These are phyloP conservation scores for Polyporus tsugae DNA, from an alignment of 1,284 basidiomycete species.

Conservation along the genomic window DNA sequence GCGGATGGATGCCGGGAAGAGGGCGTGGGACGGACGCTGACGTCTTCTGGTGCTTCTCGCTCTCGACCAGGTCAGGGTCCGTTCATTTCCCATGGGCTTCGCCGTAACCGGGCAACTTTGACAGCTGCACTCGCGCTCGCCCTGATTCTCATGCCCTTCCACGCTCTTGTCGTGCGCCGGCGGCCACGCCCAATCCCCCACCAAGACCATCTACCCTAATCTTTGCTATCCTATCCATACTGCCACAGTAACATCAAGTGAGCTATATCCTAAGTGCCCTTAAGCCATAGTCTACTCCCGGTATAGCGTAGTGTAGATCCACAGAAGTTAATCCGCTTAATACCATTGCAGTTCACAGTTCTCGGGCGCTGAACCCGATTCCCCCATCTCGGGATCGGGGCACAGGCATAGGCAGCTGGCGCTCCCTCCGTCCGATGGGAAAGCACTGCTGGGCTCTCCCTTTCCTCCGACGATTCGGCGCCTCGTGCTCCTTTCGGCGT, in stretches of 20 bases:
- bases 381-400: constrained; percentile 6
- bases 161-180: constrained; percentile 8
- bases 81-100: constrained; percentile 35
- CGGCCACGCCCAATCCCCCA: background rate
- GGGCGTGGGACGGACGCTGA: constrained; percentile 19
- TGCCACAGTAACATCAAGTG: background rate
- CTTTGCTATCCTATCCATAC: constrained; percentile 14
- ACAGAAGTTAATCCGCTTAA: constrained; percentile 19
- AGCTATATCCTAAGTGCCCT: constrained; percentile 8
- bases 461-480: constrained; percentile 2
- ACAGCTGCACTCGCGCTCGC: constrained; percentile 33
- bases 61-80: constrained; percentile 23
- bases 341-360: background rate
- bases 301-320: constrained; percentile 23
- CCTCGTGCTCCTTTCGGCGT: background rate
- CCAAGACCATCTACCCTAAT: constrained; percentile 16
- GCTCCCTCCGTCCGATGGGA: background rate
- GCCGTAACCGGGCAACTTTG: constrained; percentile 38
- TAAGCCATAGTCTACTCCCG: constrained; percentile 18
- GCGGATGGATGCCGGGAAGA: constrained; percentile 18
- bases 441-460: constrained; percentile 5
- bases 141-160: constrained; percentile 23
- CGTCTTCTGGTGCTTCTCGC: constrained; percentile 20
- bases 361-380: constrained; percentile 9
- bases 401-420: constrained; percentile 2